A percentile compares a stretch with the other conserved stretches of the same genome.
Evolutionary conservation across 2,329 filamentous ascomycete species (phyloP).

Genomic region (Xylariaceae sp.): DNA sequence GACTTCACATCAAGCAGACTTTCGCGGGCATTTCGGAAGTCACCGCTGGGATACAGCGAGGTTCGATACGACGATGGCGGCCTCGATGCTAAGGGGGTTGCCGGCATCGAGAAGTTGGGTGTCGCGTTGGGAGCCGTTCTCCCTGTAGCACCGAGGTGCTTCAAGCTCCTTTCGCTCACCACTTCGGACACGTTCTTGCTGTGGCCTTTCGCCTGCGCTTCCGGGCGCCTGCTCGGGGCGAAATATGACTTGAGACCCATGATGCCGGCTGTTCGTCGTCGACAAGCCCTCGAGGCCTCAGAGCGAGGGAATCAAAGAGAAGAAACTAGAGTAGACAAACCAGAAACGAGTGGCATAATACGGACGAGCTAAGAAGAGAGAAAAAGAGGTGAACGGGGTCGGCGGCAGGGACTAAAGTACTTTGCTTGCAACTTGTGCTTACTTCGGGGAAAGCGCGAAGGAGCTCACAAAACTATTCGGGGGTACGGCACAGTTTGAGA

Average conservation of each 20-base stretch:
- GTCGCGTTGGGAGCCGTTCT: slow-evolving; percentile 10
- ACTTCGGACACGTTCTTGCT: slow-evolving; percentile 17
- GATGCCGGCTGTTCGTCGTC: no score
- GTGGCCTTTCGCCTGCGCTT: slow-evolving; percentile 18
- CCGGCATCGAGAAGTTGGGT: slow-evolving; percentile 15
- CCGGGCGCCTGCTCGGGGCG: slow-evolving; percentile 25
- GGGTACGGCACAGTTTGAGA: slow-evolving; percentile 7
- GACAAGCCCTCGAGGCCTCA: no score
- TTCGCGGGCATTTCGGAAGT: slow-evolving; percentile 39
- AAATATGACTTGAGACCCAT: slow-evolving; percentile 31
- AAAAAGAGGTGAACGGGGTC: no score
- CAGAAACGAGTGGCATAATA: no score
- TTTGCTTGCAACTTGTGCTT: no score
- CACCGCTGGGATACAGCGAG: slow-evolving; percentile 35
- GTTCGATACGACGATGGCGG: slow-evolving; percentile 19
- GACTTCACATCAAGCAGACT: slow-evolving; percentile 49
- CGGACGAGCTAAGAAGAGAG: no score
- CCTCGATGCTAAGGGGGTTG: slow-evolving; percentile 20
- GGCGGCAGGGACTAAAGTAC: no score
- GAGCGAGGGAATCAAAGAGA: no score
- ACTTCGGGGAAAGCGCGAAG: no score
- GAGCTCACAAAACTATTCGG: slow-evolving; percentile 13
- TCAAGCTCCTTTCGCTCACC: slow-evolving; percentile 17
- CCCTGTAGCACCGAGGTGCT: slow-evolving; percentile 10
- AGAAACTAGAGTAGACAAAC: no score